A percentile compares a stretch with the other conserved stretches of the same genome.
Evolutionary conservation across 768 basidiomycete species (phyloP).

Genomic region (Phallus indusiatus): DNA sequence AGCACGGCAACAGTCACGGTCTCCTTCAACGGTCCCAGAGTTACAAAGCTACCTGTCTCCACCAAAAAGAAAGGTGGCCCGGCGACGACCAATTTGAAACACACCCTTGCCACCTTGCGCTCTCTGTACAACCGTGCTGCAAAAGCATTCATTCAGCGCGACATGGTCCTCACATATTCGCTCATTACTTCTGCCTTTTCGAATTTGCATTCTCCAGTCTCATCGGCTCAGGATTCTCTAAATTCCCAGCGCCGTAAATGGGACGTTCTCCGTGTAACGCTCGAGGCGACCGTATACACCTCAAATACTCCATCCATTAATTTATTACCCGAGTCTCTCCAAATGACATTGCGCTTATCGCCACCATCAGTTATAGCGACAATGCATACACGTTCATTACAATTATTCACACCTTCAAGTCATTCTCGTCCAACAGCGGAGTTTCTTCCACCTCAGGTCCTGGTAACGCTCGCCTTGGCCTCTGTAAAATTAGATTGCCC

Average conservation of each 20-base stretch:
- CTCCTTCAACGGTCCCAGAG: neutral
- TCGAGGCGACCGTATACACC: slow-evolving; percentile 65
- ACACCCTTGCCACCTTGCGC: slow-evolving; percentile 36
- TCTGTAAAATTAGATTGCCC: slow-evolving; percentile 58
- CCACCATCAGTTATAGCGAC: slow-evolving; percentile 48
- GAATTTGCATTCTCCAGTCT: slow-evolving; percentile 34
- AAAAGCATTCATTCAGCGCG: slow-evolving; percentile 68
- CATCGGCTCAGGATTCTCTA: slow-evolving; percentile 31
- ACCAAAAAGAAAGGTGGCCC: neutral
- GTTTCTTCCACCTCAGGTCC: slow-evolving; percentile 58
- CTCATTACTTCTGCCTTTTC: slow-evolving; percentile 62
- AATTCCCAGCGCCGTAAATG: slow-evolving; percentile 56
- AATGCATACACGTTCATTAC: slow-evolving; percentile 54
- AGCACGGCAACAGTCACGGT: slow-evolving; percentile 4
- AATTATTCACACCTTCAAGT: slow-evolving; percentile 50
- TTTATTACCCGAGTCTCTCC: slow-evolving; percentile 42
- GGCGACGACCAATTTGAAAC: neutral
- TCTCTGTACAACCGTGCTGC: slow-evolving; percentile 71
- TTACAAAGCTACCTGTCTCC: slow-evolving; percentile 2
- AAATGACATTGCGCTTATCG: slow-evolving; percentile 44
- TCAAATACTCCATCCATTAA: slow-evolving; percentile 31
- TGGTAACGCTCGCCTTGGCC: slow-evolving; percentile 61
- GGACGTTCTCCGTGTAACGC: slow-evolving; percentile 79
- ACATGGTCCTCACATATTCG: slow-evolving; percentile 55
- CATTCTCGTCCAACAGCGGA: slow-evolving; percentile 34